Evolutionary conservation across 345 rosid genomes (phyloP).

Genomic region (Mercurialis annua): DNA sequence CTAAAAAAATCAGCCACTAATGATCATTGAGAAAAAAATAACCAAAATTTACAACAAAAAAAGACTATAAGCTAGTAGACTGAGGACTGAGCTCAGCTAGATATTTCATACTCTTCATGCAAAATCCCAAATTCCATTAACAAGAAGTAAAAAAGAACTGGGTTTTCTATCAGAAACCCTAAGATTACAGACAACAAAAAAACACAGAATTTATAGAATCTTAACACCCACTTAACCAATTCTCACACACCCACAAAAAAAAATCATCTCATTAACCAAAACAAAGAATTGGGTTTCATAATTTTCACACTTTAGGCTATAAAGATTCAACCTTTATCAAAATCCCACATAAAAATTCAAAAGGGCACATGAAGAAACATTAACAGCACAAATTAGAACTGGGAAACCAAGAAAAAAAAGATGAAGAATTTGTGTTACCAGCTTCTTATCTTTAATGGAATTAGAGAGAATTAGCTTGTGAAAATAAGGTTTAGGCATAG

Average conservation of each 20-base stretch:
- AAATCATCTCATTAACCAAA: background rate
- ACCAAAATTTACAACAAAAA: background rate
- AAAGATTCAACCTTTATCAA: conserved; percentile 9
- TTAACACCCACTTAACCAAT: background rate
- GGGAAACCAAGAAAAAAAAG: background rate
- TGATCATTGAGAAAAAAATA: background rate
- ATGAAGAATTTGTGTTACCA: conserved; percentile 41
- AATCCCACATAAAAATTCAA: background rate
- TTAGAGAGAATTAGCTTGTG: conserved; percentile 65
- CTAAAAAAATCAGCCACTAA: background rate
- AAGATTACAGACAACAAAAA: background rate
- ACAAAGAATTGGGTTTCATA: background rate
- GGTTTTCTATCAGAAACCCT: background rate
- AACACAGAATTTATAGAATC: background rate
- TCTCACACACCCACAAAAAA: background rate
- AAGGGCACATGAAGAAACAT: background rate
- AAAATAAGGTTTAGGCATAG: conserved; percentile 79
- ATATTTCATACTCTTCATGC: background rate
- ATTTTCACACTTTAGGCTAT: background rate
- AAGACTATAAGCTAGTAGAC: background rate
- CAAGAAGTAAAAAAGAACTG: conserved; percentile 7
- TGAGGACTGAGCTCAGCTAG: background rate
- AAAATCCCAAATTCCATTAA: conserved; percentile 5
- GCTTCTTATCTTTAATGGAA: conserved; percentile 58
- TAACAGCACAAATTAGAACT: background rate